Evolutionary conservation across 768 basidiomycete genomes (phyloP), one percentile per base, ranked within the genome.

Genomic region (Lactarius akahatsu): DNA sequence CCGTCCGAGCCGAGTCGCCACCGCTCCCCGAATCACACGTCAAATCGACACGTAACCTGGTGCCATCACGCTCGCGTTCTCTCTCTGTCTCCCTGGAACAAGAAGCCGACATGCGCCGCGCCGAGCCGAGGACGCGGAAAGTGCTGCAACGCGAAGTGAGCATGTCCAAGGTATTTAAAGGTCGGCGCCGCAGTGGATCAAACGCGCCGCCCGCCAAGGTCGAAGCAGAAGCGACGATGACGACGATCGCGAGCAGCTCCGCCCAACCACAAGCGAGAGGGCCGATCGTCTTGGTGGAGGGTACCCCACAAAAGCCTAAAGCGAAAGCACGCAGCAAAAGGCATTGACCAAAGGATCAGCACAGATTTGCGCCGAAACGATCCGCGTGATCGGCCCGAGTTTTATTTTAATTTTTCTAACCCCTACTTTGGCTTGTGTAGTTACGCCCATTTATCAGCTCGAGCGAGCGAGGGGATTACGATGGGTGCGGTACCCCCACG

Each of bases 161-260:
- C 76, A 92, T 92, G 90, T 86, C 86, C 20, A 82, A 89, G 38
- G 82, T 77, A 28, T 90, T 91, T 77, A 90, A 86, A 72, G 77
- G 77, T 30, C 80, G 80, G 56, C 76, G 52, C n/a, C 66, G 60
- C 23, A 54, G 41, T 26, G 60, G 52, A 23, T 66, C 67, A 18
- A 61, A 11, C 11, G 23, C 67, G 30, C 45, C 64, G 66, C 68
- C 71, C 16, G 62, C 63, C 23, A 60, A 72, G n/a, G 63, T 68
- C 4, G 75, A 73, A 61, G 61, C 56, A 58, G 71, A 57, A n/a
- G 32, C 7, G 8, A 23, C 50, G 50, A 52, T 13, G 13, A 28
- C 50, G 50, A 52, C 50, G 50, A 52, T 26, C 50, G 50, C 50
- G 10, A 50, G 28, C 6, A 20, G 43, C 20, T 40, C 52, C 56